Evolutionary conservation across 331 rosid genomes (phyloP).

Genomic region (Quercus tomentella): DNA sequence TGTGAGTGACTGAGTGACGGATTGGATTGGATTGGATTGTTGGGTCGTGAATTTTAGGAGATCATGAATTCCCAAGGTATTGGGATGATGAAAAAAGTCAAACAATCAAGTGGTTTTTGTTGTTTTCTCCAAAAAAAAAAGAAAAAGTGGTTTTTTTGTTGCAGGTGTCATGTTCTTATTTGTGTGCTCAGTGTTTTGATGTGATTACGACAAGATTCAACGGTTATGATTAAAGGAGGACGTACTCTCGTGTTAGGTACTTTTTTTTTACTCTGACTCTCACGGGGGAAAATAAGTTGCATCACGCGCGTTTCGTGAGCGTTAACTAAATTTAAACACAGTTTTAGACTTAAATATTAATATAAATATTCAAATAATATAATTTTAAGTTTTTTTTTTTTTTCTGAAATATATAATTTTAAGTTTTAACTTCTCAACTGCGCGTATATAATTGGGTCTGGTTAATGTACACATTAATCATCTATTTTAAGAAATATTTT

Average conservation of each 20-base stretch:
- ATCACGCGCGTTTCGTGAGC: neutral
- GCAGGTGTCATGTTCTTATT: neutral
- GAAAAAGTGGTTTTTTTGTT: no score
- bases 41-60: neutral
- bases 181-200: neutral
- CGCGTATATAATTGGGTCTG: no score
- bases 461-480: no score
- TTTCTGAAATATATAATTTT: no score
- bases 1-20: neutral
- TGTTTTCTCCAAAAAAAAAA: no score
- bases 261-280: neutral
- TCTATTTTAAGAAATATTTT: fast-evolving
- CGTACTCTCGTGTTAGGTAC: neutral
- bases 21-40: slow-evolving; percentile 18
- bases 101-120: no score
- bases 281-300: neutral
- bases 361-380: no score
- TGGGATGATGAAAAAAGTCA: no score
- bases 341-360: no score
- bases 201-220: slow-evolving; percentile 7
- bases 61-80: neutral
- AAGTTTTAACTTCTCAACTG: no score
- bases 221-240: neutral
- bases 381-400: no score
- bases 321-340: neutral